phyloP scores from a whole-genome alignment of 2,329 filamentous ascomycete genomes.

The Onygena corvina region DNA sequence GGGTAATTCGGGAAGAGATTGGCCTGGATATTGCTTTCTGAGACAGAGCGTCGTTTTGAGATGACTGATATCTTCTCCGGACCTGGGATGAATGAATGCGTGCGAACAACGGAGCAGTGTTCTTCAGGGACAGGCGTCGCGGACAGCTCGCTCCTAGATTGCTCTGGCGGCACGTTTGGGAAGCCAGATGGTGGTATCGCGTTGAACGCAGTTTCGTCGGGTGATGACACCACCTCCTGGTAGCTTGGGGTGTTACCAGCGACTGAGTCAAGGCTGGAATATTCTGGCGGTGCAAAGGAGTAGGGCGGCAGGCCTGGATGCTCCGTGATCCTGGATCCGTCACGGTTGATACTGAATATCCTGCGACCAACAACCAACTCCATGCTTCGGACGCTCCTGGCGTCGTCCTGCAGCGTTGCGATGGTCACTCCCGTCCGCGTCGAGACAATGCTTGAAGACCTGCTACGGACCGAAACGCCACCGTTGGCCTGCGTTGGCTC shows the following conservation, averaged over 20 bases:
- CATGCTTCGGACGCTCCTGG: constrained; percentile 20
- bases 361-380: constrained; percentile 22
- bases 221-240: neutral
- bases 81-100: constrained; percentile 15
- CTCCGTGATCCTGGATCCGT: constrained; percentile 21
- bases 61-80: constrained; percentile 14
- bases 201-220: neutral
- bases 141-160: neutral
- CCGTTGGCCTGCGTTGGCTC: neutral
- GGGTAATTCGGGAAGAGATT: neutral
- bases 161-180: neutral
- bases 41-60: constrained; percentile 15
- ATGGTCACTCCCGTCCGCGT: constrained; percentile 23
- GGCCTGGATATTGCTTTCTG: constrained; percentile 14
- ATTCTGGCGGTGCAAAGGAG: constrained; percentile 10
- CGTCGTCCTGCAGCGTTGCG: constrained; percentile 19
- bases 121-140: neutral
- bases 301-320: constrained; percentile 17
- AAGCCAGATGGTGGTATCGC: neutral
- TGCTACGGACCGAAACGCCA: constrained; percentile 14
- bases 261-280: neutral
- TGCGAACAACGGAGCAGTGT: constrained; percentile 6
- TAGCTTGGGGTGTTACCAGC: neutral
- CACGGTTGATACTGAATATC: constrained; percentile 24
- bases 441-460: constrained; percentile 24